Evolutionary conservation across 2,329 filamentous ascomycete genomes (phyloP).

Genomic region (Aspergillus caelatus): DNA sequence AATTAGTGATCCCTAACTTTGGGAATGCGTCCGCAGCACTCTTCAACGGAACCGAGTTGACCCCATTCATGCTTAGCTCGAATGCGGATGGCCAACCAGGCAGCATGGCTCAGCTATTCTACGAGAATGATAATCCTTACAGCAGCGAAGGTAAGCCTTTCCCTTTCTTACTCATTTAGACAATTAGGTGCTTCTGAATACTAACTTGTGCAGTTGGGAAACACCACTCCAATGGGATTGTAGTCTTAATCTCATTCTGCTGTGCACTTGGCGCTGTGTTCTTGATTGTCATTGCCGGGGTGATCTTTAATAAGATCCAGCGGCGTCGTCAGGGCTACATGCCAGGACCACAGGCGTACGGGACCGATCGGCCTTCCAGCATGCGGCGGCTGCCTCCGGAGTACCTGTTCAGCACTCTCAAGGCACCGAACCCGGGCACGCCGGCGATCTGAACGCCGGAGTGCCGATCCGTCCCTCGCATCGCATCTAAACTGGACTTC

Average conservation of each 20-base stretch:
- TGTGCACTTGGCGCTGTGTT: conserved; percentile 52
- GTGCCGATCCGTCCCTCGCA: conserved; percentile 5
- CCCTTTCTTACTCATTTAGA: not conserved
- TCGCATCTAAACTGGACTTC: conserved; percentile 16
- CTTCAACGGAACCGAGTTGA: conserved; percentile 79
- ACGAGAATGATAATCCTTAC: conserved; percentile 79
- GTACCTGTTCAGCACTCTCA: conserved; percentile 47
- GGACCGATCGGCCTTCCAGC: conserved; percentile 49
- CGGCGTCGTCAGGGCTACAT: conserved; percentile 51
- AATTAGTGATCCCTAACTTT: conserved; percentile 72
- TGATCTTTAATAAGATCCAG: conserved; percentile 52
- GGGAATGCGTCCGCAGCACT: conserved; percentile 83
- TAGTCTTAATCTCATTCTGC: conserved; percentile 51
- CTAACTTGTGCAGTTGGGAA: conserved; percentile 27
- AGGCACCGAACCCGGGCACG: conserved; percentile 37
- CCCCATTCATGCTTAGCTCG: conserved; percentile 79
- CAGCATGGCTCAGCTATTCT: conserved; percentile 79
- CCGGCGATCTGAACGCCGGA: conserved; percentile 35
- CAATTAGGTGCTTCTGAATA: not conserved
- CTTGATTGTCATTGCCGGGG: conserved; percentile 50
- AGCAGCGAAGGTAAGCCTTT: conserved; percentile 59
- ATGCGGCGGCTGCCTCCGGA: conserved; percentile 51
- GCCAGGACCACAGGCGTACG: conserved; percentile 46
- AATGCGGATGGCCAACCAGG: conserved; percentile 67
- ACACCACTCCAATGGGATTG: conserved; percentile 48